Percentiles rank a stretch among this genome's conserved stretches.
Conservation (phyloP, 176 grass and related monocot genomes). For the Stipa capillata region DNA sequence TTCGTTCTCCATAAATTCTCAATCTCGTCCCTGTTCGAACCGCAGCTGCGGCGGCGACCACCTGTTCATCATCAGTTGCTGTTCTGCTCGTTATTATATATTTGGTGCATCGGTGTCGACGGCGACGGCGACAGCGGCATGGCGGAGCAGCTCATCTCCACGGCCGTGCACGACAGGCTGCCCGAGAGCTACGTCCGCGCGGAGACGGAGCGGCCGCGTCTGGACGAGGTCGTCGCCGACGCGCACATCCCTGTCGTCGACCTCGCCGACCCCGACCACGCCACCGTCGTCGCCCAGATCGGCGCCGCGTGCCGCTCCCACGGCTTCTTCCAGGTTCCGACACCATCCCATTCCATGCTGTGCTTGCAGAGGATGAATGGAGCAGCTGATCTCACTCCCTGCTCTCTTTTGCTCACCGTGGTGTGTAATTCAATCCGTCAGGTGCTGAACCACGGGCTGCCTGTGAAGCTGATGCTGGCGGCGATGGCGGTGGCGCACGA, state of each 20-base stretch:
- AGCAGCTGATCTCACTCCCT: too few species aligned
- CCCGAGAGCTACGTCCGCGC: constrained; percentile 51
- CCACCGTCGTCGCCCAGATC: constrained; percentile 17
- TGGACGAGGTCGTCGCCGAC: constrained; percentile 42
- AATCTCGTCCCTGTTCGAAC: too few species aligned
- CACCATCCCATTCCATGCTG: background rate
- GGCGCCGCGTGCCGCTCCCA: constrained; percentile 46
- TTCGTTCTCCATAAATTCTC: too few species aligned
- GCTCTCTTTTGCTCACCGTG: too few species aligned
- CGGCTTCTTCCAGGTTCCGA: constrained; percentile 70
- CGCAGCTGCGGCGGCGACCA: too few species aligned
- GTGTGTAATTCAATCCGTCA: too few species aligned
- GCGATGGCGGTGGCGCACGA: constrained; percentile 32
- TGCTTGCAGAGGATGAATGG: too few species aligned
- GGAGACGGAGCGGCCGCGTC: constrained; percentile 46
- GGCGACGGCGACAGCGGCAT: too few species aligned
- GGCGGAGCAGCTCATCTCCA: constrained; percentile 73
- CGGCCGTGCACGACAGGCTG: constrained; percentile 19
- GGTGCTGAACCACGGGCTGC: constrained; percentile 68
- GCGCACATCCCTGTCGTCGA: constrained; percentile 65
- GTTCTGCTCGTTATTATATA: too few species aligned
- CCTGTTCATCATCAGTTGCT: too few species aligned
- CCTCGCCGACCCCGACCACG: constrained; percentile 32
- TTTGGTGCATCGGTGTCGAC: too few species aligned
- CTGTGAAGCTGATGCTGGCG: constrained; percentile 5